Evolutionary conservation across 2,329 filamentous ascomycete species (phyloP).

Genomic region (Endocalyx cinctus): DNA sequence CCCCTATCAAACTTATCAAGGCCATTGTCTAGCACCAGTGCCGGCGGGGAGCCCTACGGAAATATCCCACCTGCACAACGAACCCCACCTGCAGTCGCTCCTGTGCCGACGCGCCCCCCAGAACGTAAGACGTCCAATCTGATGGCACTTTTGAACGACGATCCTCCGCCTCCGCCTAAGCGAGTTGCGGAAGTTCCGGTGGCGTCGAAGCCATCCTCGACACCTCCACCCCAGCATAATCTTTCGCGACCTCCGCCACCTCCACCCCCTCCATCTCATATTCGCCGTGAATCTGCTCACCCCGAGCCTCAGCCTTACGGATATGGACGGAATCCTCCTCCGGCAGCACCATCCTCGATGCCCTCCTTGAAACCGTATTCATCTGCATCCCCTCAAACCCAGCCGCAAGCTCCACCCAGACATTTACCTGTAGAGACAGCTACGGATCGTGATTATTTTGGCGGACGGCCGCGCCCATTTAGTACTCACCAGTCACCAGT

Average conservation of each 20-base stretch:
- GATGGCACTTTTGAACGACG: conserved; percentile 60
- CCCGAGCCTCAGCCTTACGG: conserved; percentile 40
- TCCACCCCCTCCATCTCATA: conserved; percentile 35
- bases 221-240: conserved; percentile 43
- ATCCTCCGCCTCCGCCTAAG: conserved; percentile 47
- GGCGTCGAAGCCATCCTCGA: conserved; percentile 40
- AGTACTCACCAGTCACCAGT: conserved; percentile 30
- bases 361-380: conserved; percentile 51
- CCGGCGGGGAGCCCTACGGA: conserved; percentile 26
- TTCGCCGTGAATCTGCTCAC: conserved; percentile 40
- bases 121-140: conserved; percentile 60
- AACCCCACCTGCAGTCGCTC: conserved; percentile 35
- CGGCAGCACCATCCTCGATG: conserved; percentile 40
- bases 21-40: conserved; percentile 24
- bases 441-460: conserved; percentile 43
- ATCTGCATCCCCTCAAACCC: conserved; percentile 46
- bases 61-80: conserved; percentile 29
- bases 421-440: conserved; percentile 39
- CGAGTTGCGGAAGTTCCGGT: conserved; percentile 44
- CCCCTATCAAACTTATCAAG: conserved; percentile 26
- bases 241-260: conserved; percentile 37
- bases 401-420: conserved; percentile 42
- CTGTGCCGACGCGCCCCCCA: conserved; percentile 34
- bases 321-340: conserved; percentile 38
- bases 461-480: conserved; percentile 28